Percentiles rank a stretch among this genome's conserved stretches.
Conservation (phyloP, 2,329 filamentous ascomycete species). For the Metarhizium album region DNA sequence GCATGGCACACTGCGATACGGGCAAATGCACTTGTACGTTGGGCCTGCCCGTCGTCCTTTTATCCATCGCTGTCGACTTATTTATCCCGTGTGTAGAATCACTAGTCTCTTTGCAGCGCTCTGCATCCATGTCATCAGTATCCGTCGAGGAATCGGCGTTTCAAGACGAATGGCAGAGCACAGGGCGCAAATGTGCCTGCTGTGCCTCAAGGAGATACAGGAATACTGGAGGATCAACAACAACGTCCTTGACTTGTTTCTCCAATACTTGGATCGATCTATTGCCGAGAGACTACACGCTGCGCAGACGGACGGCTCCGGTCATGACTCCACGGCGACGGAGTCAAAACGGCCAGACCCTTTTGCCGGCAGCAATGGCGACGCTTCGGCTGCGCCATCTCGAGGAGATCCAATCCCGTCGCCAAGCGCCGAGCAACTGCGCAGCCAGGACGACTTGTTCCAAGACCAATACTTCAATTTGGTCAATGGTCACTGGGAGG, state of each 20-base stretch:
- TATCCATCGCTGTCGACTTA: neutral
- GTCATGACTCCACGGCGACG: constrained; percentile 1
- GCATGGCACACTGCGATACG: constrained; percentile 22
- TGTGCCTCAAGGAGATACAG: constrained; percentile 26
- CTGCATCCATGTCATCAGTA: constrained; percentile 26
- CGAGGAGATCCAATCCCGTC: neutral
- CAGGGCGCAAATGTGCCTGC: constrained; percentile 26
- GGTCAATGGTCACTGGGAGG: constrained; percentile 24
- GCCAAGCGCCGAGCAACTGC: constrained; percentile 8
- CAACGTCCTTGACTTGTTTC: constrained; percentile 26
- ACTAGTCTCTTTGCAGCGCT: constrained; percentile 27
- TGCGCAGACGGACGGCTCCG: constrained; percentile 6
- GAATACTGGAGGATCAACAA: constrained; percentile 31
- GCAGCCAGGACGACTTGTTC: constrained; percentile 16
- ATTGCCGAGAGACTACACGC: constrained; percentile 24
- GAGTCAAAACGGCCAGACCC: constrained; percentile 3
- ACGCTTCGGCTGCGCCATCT: neutral
- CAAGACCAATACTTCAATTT: constrained; percentile 26
- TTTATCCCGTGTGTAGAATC: constrained; percentile 18
- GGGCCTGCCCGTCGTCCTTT: neutral
- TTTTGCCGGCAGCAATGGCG: constrained; percentile 1
- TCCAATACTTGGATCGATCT: constrained; percentile 26
- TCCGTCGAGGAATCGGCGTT: constrained; percentile 22
- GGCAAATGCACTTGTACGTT: constrained; percentile 27
- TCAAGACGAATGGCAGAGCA: constrained; percentile 24